Evolutionary conservation across 805 yeast species (phyloP), one percentile per base, ranked within the genome.

Genomic region (Hemisphaericaspora nanyangensis): DNA sequence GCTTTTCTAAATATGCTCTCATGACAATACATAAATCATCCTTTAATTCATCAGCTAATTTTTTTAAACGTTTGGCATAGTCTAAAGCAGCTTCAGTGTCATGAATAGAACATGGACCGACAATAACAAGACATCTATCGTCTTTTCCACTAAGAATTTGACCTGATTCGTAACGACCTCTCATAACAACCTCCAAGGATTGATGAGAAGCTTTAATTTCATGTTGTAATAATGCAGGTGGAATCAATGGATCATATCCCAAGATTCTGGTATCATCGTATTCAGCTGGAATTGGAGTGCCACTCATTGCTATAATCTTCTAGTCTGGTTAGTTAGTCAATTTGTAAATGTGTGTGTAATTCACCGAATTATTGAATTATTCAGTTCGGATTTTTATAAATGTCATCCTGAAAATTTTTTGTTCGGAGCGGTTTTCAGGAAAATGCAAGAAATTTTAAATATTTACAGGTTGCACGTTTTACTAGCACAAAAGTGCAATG

Each of bases 1-100:
- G 99, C 68, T 91, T 91, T 70, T 91, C 99, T 51, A 91, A 75
- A 76, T 91, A 91, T 6, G 98, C 98, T 72, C 99, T 84, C 99
- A 91, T 91, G 48, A 91, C 77, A 43, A 91, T 77, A 40, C 82
- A 84, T 40, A 91, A 73, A 49, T 91, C 98, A 39, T 72, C 78
- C 45, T 79, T 63, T 47, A 86, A 75, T 61, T 85, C 86, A 27
- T 80, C 84, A 27, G 88, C 70, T 40, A 87, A 68, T 43, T 68
- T 68, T 61, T 78, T 77, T 51, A 91, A 74, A 48, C 82, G 75
- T 28, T 63, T 63, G 44, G 91, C 95, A 66, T 93, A 91, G 25
- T 88, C 98, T 56, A 85, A 68, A 26, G 98, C 98, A 35, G 93
- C 85, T 30, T 74, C 78, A 43, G 91, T 77, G 65, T 91, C 97